phyloP scores from a whole-genome alignment of 805 yeast species.

The Barnettozyma californica region DNA sequence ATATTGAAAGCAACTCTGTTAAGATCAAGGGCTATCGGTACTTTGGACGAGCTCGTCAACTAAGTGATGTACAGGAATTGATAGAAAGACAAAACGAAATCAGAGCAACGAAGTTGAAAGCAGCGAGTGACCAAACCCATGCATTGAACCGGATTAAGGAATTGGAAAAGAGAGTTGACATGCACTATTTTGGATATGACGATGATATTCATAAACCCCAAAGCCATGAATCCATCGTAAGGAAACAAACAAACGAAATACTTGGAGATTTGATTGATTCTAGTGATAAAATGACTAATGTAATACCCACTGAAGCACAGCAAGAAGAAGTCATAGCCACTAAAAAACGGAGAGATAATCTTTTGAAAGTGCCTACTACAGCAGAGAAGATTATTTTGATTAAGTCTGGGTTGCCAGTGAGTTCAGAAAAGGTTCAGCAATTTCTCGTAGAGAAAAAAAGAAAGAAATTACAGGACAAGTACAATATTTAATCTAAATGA shows the following conservation, averaged over 20 bases:
- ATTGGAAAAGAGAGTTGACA: constrained; percentile 25
- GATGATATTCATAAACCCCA: constrained; percentile 23
- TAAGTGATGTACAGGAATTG: constrained; percentile 62
- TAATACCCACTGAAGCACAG: neutral
- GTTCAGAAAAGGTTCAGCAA: constrained; percentile 10
- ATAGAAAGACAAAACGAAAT: constrained; percentile 31
- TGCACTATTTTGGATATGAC: constrained; percentile 39
- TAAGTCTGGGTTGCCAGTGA: constrained; percentile 5
- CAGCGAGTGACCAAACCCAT: constrained; percentile 18
- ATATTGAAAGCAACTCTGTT: constrained; percentile 16
- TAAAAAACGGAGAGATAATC: constrained; percentile 15
- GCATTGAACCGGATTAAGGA: constrained; percentile 16
- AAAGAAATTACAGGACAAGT: constrained; percentile 12
- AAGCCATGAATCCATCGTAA: constrained; percentile 1
- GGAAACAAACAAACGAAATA: constrained; percentile 11
- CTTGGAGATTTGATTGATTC: constrained; percentile 11
- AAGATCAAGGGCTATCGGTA: constrained; percentile 37
- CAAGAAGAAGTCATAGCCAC: constrained; percentile 28
- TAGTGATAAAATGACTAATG: constrained; percentile 1
- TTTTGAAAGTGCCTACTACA: neutral
- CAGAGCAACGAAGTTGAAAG: constrained; percentile 14
- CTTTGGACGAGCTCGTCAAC: constrained; percentile 78
- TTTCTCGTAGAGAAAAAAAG: constrained; percentile 17
- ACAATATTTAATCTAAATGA: constrained; percentile 1
- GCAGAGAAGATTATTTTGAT: neutral